Evolutionary conservation across 805 yeast species (phyloP), one percentile per base, ranked within the genome.

Genomic region (Candida broadrunensis): DNA sequence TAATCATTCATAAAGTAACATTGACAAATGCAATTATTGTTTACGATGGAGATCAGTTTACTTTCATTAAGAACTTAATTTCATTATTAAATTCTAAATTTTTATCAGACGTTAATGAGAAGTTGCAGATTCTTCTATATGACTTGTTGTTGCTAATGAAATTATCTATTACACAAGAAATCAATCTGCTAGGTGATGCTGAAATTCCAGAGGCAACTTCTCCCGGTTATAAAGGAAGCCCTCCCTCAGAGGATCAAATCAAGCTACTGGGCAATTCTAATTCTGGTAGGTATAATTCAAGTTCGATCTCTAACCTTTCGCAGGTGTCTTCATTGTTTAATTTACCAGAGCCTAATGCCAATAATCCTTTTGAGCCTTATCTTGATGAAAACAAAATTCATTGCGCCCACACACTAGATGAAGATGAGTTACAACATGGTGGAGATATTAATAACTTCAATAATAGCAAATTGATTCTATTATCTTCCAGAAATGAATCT

Each of bases 61-160:
- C 52, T 8, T 76, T 81, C 39, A 53, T 80, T 44, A 65, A 68
- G 45, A 73, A 72, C 43, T 57, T 81, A 51, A 67, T 75, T 9
- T 60, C 62, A 9, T 48, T 82, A 13, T 63, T 78, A 43, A 66
- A 72, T 34, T 67, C 77, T 9, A 53, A 63, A 4, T 62, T 71
- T 23, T 63, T 81, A 50, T 29, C 33, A 4, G 29, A 38, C 35
- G 51, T 61, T 9, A 48, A 75, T 46, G 74, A 72, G 19, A 80
- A 75, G 46, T 54, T 81, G 38, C 72, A 73, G 46, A 80, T 81
- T 37, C 57, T 81, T 46, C 60, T 81, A 1, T 80, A 81, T 53
- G 88, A 82, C 52, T 69, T 81, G 41, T 59, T 82, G 26, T 59
- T 80, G 8, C 72, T 84, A 1, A 61, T 80, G 51, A 81, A 80